Conservation (phyloP, 2,329 filamentous ascomycete genomes). For the Verticillium klebahnii region DNA sequence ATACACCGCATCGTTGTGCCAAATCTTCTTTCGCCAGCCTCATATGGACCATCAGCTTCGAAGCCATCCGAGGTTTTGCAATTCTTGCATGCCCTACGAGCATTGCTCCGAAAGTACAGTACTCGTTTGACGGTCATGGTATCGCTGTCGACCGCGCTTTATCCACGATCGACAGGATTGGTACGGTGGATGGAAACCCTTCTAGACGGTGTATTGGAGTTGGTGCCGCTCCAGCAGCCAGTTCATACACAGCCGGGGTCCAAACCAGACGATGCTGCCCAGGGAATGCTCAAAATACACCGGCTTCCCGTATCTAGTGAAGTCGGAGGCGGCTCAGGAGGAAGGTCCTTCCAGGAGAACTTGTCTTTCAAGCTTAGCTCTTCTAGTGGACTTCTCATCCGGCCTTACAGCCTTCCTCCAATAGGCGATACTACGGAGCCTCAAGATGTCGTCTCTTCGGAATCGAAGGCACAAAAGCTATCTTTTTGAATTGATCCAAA, state of each 20-base stretch:
- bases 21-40: constrained; percentile 75
- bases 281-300: constrained; percentile 82
- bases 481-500: not conserved
- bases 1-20: constrained; percentile 85
- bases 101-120: constrained; percentile 65
- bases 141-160: constrained; percentile 75
- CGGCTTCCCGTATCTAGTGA: constrained; percentile 82
- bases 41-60: constrained; percentile 67
- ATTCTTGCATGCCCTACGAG: constrained; percentile 75
- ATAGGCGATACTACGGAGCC: constrained; percentile 51
- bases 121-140: constrained; percentile 65
- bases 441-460: not conserved
- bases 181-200: constrained; percentile 83
- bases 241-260: constrained; percentile 44
- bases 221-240: constrained; percentile 63
- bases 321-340: constrained; percentile 72
- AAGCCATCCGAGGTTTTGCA: constrained; percentile 70
- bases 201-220: constrained; percentile 79
- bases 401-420: constrained; percentile 84
- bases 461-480: not conserved
- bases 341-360: constrained; percentile 70
- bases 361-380: constrained; percentile 86
- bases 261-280: constrained; percentile 66
- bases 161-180: constrained; percentile 69
- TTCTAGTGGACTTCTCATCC: constrained; percentile 74